Percentiles rank a stretch among this genome's conserved stretches.
phyloP scores from a whole-genome alignment of 2,329 filamentous ascomycete genomes.

The Geosmithia flava region DNA sequence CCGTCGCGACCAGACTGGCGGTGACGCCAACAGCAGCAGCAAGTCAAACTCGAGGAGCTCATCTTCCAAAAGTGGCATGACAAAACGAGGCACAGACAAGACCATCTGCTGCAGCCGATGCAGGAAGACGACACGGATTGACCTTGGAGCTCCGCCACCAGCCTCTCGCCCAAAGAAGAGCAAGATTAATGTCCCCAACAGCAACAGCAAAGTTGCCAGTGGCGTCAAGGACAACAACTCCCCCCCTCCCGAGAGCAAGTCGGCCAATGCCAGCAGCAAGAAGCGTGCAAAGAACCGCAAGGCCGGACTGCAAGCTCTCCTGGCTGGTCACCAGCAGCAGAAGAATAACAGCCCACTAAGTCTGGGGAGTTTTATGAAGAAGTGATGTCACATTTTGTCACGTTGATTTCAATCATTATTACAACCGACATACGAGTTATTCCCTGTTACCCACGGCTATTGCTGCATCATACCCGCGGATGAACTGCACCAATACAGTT shows the following conservation, averaged over 20 bases:
- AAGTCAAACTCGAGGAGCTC: too few species aligned
- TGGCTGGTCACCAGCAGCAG: constrained; percentile 37
- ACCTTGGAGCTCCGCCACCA: constrained; percentile 23
- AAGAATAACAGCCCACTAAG: constrained; percentile 30
- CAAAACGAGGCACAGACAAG: constrained; percentile 16
- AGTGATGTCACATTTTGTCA: constrained; percentile 7
- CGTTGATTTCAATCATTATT: too few species aligned
- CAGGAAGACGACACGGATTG: constrained; percentile 25
- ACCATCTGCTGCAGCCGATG: constrained; percentile 32
- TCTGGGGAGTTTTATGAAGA: constrained; percentile 42
- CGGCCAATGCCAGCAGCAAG: constrained; percentile 46
- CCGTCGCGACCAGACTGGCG: background rate
- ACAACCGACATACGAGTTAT: too few species aligned
- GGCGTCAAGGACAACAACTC: background rate
- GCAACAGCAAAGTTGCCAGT: constrained; percentile 3
- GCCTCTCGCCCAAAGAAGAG: constrained; percentile 8
- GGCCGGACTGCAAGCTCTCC: constrained; percentile 51
- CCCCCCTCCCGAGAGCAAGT: constrained; percentile 13
- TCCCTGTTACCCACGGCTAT: too few species aligned
- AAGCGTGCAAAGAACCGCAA: constrained; percentile 55
- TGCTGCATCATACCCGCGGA: too few species aligned
- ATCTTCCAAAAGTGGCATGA: too few species aligned
- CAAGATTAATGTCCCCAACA: too few species aligned
- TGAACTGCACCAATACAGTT: too few species aligned
- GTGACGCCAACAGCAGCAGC: background rate